A percentile compares a stretch with the other conserved stretches of the same genome.
Conservation (phyloP, 169 alveolate species). For the Eimeria maxima region DNA sequence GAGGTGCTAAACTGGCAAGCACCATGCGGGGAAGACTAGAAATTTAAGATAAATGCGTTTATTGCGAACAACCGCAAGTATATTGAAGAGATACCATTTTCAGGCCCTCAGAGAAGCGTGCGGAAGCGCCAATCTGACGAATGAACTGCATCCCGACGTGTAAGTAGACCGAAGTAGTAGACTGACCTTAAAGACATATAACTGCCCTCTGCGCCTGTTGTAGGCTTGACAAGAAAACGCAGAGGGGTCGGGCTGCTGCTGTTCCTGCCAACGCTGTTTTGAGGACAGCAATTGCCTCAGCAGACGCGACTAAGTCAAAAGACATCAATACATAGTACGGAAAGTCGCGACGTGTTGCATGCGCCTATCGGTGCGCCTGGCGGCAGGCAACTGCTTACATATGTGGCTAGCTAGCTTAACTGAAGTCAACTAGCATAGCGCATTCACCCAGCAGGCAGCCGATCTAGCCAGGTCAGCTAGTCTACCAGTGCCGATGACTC, state of each 20-base stretch:
- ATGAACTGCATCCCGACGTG: not conserved
- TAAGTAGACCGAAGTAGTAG: not conserved
- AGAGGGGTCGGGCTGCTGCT: conserved; percentile 51
- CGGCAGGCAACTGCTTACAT: not conserved
- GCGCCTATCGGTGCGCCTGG: not conserved
- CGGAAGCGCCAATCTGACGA: not conserved
- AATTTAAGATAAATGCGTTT: not conserved
- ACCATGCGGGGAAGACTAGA: not conserved
- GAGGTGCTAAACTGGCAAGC: not conserved
- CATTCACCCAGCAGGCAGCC: not conserved
- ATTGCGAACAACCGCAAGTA: not conserved
- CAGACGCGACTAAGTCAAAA: conserved; percentile 8
- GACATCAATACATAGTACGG: not conserved
- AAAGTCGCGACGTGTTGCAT: not conserved
- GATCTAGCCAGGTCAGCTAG: conserved; percentile 3
- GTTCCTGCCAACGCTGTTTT: not conserved
- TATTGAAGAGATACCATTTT: not conserved
- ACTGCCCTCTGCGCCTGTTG: conserved; percentile 33
- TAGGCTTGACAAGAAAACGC: conserved; percentile 1
- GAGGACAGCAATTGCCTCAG: not conserved
- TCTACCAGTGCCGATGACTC: not conserved
- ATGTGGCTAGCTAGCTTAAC: not conserved
- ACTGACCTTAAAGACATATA: not conserved
- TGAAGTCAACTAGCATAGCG: not conserved
- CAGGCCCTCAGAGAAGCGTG: conserved; percentile 3